phyloP scores from a whole-genome alignment of 306 rosid genomes.

The Sesbania bispinosa region DNA sequence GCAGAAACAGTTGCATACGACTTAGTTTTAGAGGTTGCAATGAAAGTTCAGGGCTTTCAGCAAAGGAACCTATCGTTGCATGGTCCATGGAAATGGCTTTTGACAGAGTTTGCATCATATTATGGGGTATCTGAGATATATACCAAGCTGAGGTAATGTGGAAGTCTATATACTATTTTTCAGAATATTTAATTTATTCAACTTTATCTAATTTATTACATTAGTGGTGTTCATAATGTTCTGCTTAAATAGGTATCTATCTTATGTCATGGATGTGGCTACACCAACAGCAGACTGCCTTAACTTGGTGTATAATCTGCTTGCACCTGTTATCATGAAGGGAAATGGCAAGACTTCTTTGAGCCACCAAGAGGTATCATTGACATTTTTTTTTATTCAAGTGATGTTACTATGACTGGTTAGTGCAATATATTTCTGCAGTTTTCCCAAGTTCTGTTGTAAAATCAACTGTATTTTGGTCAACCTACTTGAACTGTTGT shows the following conservation, averaged over 20 bases:
- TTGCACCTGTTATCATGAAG: conserved; percentile 79
- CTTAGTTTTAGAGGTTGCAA: conserved; percentile 82
- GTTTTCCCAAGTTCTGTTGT: neutral
- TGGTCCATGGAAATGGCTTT: conserved; percentile 98
- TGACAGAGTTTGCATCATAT: conserved; percentile 85
- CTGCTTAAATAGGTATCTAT: conserved; percentile 58
- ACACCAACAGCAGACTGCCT: conserved; percentile 99
- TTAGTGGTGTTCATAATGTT: conserved; percentile 13
- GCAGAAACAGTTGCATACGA: conserved; percentile 98
- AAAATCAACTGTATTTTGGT: neutral
- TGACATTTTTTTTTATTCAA: neutral
- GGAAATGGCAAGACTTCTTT: conserved; percentile 72
- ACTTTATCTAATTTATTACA: neutral
- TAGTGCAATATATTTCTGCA: neutral
- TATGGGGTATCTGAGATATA: conserved; percentile 91
- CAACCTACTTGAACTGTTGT: conserved; percentile 10
- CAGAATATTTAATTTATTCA: conserved; percentile 8
- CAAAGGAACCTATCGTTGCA: conserved; percentile 72
- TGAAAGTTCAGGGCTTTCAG: conserved; percentile 90
- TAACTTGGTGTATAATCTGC: conserved; percentile 61
- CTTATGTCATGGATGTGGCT: conserved; percentile 96
- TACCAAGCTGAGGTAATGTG: conserved; percentile 76
- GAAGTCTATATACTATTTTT: conserved; percentile 12
- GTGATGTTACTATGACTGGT: neutral
- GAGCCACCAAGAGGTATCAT: conserved; percentile 95